Evolutionary conservation across 1,284 basidiomycete genomes (phyloP).

Genomic region (Naganishia albida): DNA sequence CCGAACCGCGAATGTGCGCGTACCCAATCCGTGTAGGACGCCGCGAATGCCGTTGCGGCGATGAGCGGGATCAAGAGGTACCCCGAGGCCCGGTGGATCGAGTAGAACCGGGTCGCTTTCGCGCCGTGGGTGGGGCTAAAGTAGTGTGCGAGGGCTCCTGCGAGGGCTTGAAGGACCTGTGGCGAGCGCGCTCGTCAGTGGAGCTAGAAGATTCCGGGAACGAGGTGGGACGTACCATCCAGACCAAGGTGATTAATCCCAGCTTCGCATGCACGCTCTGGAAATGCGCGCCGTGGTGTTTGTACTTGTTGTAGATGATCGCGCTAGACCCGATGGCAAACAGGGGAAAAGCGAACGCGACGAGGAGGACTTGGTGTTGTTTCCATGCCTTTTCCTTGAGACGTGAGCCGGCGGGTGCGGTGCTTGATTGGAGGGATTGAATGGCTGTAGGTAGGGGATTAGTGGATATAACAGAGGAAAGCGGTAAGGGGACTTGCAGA

Average conservation of each 20-base stretch:
- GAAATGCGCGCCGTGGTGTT: conserved; percentile 46
- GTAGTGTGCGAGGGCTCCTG: conserved; percentile 45
- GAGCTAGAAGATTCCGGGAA: background rate
- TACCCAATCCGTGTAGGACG: conserved; percentile 35
- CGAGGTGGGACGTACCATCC: conserved; percentile 37
- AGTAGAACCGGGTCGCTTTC: conserved; percentile 48
- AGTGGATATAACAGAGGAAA: background rate
- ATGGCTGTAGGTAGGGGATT: conserved; percentile 37
- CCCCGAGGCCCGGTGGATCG: conserved; percentile 51
- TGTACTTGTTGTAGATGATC: conserved; percentile 52
- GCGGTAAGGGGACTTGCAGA: conserved; percentile 37
- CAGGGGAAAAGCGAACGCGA: conserved; percentile 42
- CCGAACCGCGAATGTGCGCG: conserved; percentile 38
- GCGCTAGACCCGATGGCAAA: conserved; percentile 44
- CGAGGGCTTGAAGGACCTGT: conserved; percentile 41
- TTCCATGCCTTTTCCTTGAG: conserved; percentile 41
- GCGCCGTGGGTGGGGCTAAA: conserved; percentile 37
- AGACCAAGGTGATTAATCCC: conserved; percentile 41
- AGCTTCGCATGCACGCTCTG: conserved; percentile 49
- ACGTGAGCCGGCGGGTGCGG: conserved; percentile 35
- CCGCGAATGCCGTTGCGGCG: conserved; percentile 47
- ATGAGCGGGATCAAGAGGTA: conserved; percentile 46
- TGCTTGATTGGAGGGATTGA: conserved; percentile 46
- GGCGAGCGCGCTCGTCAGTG: too few relatives aligned
- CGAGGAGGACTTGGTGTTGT: conserved; percentile 45